These are phyloP conservation scores for Galerina sulciceps DNA, from an alignment of 768 basidiomycete species.

Conservation along the genomic window DNA sequence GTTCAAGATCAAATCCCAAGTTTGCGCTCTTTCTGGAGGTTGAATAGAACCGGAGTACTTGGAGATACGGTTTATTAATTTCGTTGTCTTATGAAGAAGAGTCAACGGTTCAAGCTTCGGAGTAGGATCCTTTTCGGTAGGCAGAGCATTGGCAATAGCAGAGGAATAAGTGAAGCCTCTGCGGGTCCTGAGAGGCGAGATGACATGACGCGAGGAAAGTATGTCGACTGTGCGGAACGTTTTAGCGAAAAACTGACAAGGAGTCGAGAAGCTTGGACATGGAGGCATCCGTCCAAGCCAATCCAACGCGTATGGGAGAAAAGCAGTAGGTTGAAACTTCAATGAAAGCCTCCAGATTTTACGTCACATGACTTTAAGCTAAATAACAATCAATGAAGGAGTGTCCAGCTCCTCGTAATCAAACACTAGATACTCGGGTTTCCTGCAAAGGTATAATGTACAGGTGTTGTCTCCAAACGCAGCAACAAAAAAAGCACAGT, in stretches of 20 bases:
- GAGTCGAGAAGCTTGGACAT: not conserved
- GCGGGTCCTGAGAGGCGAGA: not conserved
- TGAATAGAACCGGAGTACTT: conserved; percentile 18
- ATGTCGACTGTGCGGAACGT: no score
- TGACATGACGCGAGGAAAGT: not conserved
- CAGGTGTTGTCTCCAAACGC: not conserved
- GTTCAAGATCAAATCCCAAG: conserved; percentile 52
- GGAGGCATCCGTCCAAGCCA: not conserved
- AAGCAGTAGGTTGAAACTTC: no score
- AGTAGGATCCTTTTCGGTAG: not conserved
- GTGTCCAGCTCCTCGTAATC: no score
- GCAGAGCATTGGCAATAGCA: not conserved
- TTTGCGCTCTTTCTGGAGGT: conserved; percentile 34
- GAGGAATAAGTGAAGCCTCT: conserved; percentile 13
- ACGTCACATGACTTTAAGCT: no score
- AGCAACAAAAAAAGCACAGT: not conserved
- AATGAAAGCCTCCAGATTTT: no score
- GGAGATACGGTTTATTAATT: conserved; percentile 50
- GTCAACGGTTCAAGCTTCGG: conserved; percentile 40
- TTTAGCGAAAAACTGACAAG: not conserved
- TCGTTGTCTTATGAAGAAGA: conserved; percentile 51
- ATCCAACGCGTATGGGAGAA: no score
- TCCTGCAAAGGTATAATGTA: not conserved
- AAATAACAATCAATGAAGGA: no score
- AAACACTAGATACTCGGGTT: not conserved